Evolutionary conservation across 441 rosid species (phyloP).

Genomic region (Kokia cookei): DNA sequence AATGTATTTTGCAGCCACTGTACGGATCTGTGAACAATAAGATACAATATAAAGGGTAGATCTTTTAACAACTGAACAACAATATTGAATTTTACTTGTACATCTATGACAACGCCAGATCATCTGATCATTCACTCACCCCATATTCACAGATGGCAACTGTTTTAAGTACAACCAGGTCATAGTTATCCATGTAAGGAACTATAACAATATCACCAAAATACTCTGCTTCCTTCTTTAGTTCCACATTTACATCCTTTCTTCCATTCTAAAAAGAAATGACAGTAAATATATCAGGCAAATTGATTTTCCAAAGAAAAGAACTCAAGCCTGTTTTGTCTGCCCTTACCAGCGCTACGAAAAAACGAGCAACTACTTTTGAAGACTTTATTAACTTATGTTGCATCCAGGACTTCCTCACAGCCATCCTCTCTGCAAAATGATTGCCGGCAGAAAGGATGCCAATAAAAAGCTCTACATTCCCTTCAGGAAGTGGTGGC

Average conservation of each 20-base stretch:
- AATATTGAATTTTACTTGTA: not conserved
- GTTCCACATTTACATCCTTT: conserved; percentile 57
- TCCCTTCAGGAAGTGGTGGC: conserved; percentile 51
- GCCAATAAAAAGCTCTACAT: conserved; percentile 80
- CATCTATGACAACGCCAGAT: not conserved
- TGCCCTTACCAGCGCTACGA: conserved; percentile 54
- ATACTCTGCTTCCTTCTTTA: conserved; percentile 61
- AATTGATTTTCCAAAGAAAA: not conserved
- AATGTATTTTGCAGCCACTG: conserved; percentile 42
- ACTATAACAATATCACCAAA: conserved; percentile 66
- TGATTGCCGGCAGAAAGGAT: conserved; percentile 94
- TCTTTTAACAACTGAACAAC: not conserved
- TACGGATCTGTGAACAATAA: conserved; percentile 31
- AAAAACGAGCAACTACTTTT: conserved; percentile 83
- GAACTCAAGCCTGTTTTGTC: not conserved
- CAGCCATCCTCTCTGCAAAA: conserved; percentile 96
- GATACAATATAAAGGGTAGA: not conserved
- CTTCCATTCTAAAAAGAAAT: conserved; percentile 42
- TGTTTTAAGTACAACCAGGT: conserved; percentile 68
- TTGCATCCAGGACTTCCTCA: conserved; percentile 96
- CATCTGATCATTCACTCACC: conserved; percentile 47
- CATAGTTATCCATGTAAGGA: conserved; percentile 74
- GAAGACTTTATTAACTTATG: conserved; percentile 76
- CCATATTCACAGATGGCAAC: conserved; percentile 75
- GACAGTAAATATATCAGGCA: not conserved